Evolutionary conservation across 495 filamentous ascomycete species (phyloP).

Genomic region (Aspergillus saccharolyticus): DNA sequence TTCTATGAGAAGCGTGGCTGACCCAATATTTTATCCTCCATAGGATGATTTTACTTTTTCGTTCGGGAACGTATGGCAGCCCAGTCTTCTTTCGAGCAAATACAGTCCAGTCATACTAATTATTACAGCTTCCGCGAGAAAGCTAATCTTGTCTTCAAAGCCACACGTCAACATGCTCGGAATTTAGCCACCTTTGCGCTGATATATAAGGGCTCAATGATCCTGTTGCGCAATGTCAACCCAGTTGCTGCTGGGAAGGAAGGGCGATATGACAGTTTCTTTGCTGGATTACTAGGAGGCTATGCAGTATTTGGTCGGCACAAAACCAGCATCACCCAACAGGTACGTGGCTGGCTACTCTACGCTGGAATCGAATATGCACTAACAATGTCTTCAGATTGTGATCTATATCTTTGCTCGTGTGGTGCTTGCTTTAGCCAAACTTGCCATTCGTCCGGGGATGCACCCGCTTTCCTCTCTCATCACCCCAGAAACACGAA

Average conservation of each 20-base stretch:
- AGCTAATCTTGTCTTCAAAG: constrained; percentile 67
- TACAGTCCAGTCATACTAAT: constrained; percentile 3
- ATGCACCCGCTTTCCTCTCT: constrained; percentile 41
- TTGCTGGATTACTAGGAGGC: constrained; percentile 86
- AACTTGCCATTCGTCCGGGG: constrained; percentile 67
- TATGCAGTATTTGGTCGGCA: constrained; percentile 89
- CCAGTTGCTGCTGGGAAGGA: constrained; percentile 55
- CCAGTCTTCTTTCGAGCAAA: neutral
- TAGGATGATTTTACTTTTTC: constrained; percentile 93
- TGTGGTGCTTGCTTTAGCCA: constrained; percentile 76
- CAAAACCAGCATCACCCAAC: constrained; percentile 81
- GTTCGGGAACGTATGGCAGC: constrained; percentile 68
- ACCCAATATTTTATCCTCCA: constrained; percentile 8
- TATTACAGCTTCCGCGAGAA: constrained; percentile 67
- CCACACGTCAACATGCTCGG: constrained; percentile 82
- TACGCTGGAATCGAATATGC: neutral
- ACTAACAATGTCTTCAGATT: constrained; percentile 44
- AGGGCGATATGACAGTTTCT: constrained; percentile 73
- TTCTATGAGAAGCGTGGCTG: neutral
- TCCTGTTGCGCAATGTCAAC: constrained; percentile 61
- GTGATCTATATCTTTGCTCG: constrained; percentile 96
- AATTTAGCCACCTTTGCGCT: constrained; percentile 89
- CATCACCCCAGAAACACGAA: constrained; percentile 39
- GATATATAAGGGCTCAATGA: constrained; percentile 78
- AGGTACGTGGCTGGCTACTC: constrained; percentile 38